Conservation (phyloP, 148 eudicot species). For the Cornus kousa region DNA sequence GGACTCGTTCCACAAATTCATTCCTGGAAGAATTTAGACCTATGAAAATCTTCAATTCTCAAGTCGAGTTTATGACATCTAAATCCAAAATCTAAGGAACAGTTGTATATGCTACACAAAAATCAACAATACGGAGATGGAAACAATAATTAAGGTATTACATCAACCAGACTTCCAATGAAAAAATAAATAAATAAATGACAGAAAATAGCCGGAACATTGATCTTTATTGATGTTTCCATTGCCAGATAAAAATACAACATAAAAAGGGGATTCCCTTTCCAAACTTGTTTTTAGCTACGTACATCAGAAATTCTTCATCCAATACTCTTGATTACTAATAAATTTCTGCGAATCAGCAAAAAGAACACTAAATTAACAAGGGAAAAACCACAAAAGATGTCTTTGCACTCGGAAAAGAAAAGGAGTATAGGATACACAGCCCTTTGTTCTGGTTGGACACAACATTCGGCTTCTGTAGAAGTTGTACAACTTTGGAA, state of each 20-base stretch:
- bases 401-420: not conserved
- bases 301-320: conserved; percentile 77
- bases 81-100: too few species aligned
- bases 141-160: too few species aligned
- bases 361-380: conserved; percentile 56
- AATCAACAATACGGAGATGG: too few species aligned
- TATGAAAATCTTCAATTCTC: too few species aligned
- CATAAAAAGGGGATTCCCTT: conserved; percentile 42
- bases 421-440: conserved; percentile 3
- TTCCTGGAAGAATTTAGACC: too few species aligned
- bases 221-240: conserved; percentile 27
- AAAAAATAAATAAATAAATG: too few species aligned
- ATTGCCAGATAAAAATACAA: conserved; percentile 25
- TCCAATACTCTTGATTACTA: conserved; percentile 33
- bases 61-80: too few species aligned
- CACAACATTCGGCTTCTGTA: not conserved
- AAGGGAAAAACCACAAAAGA: not conserved
- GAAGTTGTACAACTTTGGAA: not conserved
- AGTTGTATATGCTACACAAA: too few species aligned
- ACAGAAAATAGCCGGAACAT: not conserved
- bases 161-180: too few species aligned
- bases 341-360: conserved; percentile 90
- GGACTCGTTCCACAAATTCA: too few species aligned
- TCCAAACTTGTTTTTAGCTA: conserved; percentile 89
- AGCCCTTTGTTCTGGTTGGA: not conserved